Evolutionary conservation across 768 basidiomycete genomes (phyloP), one percentile per base, ranked within the genome.

Genomic region (Strobilomyces echinocephalus): DNA sequence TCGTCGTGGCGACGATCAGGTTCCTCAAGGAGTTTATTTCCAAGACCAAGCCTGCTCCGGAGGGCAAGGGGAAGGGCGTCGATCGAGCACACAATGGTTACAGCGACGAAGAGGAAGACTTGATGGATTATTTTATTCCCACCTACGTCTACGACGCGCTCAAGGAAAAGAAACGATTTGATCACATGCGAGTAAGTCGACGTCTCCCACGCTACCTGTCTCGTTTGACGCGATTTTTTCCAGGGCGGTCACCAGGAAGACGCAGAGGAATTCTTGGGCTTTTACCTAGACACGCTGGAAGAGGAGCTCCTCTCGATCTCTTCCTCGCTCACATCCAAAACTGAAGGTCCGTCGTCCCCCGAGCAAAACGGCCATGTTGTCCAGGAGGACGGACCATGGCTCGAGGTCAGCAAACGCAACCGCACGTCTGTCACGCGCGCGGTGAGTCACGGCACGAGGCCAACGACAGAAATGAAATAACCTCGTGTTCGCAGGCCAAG

Each of bases 251-350:
- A 93, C 54, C 95, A 99, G 72, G 95, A 99, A 68, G 95, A 99
- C 54, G 95, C 95, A 10, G 95, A 99, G 69, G 95, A 99, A 70
- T 98, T 97, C 69, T 76, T 98, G n/a, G 95, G 95, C 4, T 97
- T 97, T 73, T 95, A 91, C 72, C 76, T 97, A 24, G 93, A 97
- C 62, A 90, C 93, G 0, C 74, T 99, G 6, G 92, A 95, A 68
- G 95, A 99, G 67, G 95, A 98, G 72, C 67, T 97, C 11, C 72
- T 91, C 4, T 76, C 78, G 4, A 71, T 95, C n/a, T 69, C 82
- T 8, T 74, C 82, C 7, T 76, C 83, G 0, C 62, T 85, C 15
- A 68, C 72, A 11, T 73, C 79, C 3, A 68, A 76, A 10, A 60
- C 71, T n/a, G 69, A 69, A 9, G 69, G 46, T 4, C 60, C 57